Evolutionary conservation across 1,139 yeast species (phyloP).

Genomic region (Diutina rugosa): DNA sequence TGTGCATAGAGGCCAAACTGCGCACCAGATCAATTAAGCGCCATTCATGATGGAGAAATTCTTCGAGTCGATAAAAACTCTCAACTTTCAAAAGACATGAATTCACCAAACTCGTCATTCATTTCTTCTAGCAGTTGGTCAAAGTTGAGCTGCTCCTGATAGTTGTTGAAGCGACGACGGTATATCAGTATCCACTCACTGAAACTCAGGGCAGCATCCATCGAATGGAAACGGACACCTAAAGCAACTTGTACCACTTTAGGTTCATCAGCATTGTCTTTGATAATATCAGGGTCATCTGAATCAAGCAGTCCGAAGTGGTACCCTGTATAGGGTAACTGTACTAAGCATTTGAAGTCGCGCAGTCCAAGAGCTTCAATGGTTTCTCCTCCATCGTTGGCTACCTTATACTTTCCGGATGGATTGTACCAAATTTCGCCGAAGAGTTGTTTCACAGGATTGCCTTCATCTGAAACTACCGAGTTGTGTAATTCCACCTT

Average conservation of each 20-base stretch:
- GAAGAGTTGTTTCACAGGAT: background rate
- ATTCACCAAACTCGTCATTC: conserved; percentile 1
- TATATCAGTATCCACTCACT: background rate
- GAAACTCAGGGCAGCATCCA: background rate
- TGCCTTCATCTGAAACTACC: background rate
- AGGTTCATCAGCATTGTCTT: background rate
- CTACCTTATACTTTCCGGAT: background rate
- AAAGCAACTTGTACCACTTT: background rate
- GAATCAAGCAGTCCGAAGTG: background rate
- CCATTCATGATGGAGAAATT: background rate
- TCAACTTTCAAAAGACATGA: background rate
- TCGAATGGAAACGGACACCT: background rate
- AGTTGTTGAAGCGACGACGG: background rate
- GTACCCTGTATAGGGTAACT: background rate
- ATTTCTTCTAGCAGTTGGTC: background rate
- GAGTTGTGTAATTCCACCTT: background rate
- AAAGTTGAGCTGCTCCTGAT: background rate
- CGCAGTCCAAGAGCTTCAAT: background rate
- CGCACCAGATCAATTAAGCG: background rate
- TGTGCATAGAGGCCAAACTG: background rate
- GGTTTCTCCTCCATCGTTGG: conserved; percentile 1
- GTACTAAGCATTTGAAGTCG: background rate
- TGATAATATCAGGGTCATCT: background rate
- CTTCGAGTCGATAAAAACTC: background rate
- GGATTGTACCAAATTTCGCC: conserved; percentile 2